These are phyloP conservation scores for Hymenoscyphus occultus DNA, from an alignment of 2,329 filamentous ascomycete genomes.

Conservation along the genomic window DNA sequence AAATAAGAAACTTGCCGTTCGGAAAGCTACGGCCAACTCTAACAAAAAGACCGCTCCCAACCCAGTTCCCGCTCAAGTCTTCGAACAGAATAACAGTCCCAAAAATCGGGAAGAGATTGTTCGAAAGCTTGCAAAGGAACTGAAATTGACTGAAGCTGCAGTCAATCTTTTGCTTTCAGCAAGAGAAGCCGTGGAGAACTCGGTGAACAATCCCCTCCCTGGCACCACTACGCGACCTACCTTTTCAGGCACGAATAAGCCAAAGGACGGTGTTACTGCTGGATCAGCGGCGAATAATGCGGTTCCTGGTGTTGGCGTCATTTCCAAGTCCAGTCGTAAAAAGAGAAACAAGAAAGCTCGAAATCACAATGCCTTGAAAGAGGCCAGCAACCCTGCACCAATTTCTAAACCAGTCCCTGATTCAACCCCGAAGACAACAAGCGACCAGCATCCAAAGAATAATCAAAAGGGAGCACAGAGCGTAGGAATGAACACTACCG, in stretches of 20 bases:
- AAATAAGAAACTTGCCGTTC: constrained; percentile 3
- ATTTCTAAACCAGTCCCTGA: not conserved
- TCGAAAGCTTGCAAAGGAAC: not conserved
- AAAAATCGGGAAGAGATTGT: not conserved
- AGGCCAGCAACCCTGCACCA: not conserved
- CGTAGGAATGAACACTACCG: not conserved
- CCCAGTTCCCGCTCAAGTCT: not conserved
- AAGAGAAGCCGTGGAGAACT: constrained; percentile 1
- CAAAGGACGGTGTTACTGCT: not conserved
- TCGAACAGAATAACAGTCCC: not conserved
- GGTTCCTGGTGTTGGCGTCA: not conserved
- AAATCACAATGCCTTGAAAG: constrained; percentile 2
- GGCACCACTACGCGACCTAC: constrained; percentile 2
- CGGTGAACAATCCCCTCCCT: not conserved
- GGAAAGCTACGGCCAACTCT: not conserved
- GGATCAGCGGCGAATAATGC: not conserved
- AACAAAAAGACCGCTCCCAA: not conserved
- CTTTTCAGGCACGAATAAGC: not conserved
- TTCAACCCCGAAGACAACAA: not conserved
- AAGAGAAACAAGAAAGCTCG: constrained; percentile 1
- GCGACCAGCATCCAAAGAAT: not conserved
- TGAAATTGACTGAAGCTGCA: not conserved
- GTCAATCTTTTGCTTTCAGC: not conserved
- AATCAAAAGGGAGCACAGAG: not conserved
- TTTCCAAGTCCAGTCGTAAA: not conserved